Evolutionary conservation across 768 basidiomycete species (phyloP), one percentile per base, ranked within the genome.

Genomic region (Russula abietina): DNA sequence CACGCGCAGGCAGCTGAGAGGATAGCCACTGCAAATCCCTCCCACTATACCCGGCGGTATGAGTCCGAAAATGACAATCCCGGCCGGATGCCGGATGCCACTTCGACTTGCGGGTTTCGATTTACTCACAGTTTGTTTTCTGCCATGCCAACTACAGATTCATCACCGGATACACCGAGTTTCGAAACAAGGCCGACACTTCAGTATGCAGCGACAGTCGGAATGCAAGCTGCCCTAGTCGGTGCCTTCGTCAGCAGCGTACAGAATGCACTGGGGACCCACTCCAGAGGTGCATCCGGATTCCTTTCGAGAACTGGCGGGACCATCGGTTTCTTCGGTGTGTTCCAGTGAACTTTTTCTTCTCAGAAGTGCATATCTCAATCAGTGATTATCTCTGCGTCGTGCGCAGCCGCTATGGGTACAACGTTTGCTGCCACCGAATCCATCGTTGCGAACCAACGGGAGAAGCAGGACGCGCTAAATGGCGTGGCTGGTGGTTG

Each of bases 281-380:
- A 92, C 75, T 81, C 83, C 45, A 79, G 80, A 67, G 94, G 91
- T 69, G 91, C 90, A 60, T 80, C 86, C 75, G 94, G 94, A 68
- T 84, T 97, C 74, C 71, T 94, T 68, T 92, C 92, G 57, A 80
- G 93, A 67, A 91, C 87, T 36, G 93, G 93, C 61, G 85, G 89
- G 38, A 91, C 93, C 3, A 92, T 96, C 72, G 93, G 90, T 12
- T 84, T 93, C 73, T 96, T 97, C 70, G 89, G 95, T 97, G 57
- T 69, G 87, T 77, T 30, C 39, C 38, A 46, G 5, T 4, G 0
- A 24, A 19, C 39, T 16, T 17, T 14, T 51, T n/a, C 10, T 14
- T 51, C 7, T 28, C 24, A 10, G 10, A 36, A 53, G 14, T 55
- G 5, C 14, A 10, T 48, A 30, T 36, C 11, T 45, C 12, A 56